Percentiles rank a stretch among this genome's conserved stretches.
phyloP scores from a whole-genome alignment of 2,329 filamentous ascomycete species.

The Aspergillus tanneri region DNA sequence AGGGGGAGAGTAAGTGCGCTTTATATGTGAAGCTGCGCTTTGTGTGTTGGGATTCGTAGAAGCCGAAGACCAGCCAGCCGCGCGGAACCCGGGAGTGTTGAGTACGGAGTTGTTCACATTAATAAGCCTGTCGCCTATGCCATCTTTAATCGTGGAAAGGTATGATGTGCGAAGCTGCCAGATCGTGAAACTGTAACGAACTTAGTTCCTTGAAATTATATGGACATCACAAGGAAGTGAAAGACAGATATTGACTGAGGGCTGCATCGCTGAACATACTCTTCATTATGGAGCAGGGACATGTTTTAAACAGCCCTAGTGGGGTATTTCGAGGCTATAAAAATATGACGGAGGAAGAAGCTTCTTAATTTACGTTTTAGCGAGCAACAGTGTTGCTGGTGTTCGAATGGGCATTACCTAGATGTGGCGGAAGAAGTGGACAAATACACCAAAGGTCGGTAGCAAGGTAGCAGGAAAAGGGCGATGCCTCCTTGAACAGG shows the following conservation, averaged over 20 bases:
- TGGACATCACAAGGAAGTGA: constrained; percentile 1
- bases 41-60: constrained; percentile 34
- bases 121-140: constrained; percentile 65
- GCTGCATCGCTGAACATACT: constrained; percentile 38
- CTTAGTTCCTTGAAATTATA: constrained; percentile 14
- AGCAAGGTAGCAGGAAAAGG: constrained; percentile 11
- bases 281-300: constrained; percentile 54
- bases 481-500: constrained; percentile 26
- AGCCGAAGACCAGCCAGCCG: constrained; percentile 58
- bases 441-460: constrained; percentile 14
- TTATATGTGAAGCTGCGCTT: constrained; percentile 54
- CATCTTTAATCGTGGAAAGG: constrained; percentile 63
- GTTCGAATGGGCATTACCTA: constrained; percentile 12
- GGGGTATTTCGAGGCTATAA: neutral
- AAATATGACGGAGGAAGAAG: neutral
- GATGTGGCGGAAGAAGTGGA: no score
- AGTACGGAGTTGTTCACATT: constrained; percentile 62
- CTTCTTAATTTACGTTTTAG: neutral
- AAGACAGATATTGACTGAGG: neutral
- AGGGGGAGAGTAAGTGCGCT: constrained; percentile 65
- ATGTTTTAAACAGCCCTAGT: constrained; percentile 30
- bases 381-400: constrained; percentile 6
- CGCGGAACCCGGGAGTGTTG: constrained; percentile 64
- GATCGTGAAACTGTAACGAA: constrained; percentile 56
- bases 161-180: constrained; percentile 67